phyloP scores from a whole-genome alignment of 1,284 basidiomycete species.

The Trichosporon inkin region DNA sequence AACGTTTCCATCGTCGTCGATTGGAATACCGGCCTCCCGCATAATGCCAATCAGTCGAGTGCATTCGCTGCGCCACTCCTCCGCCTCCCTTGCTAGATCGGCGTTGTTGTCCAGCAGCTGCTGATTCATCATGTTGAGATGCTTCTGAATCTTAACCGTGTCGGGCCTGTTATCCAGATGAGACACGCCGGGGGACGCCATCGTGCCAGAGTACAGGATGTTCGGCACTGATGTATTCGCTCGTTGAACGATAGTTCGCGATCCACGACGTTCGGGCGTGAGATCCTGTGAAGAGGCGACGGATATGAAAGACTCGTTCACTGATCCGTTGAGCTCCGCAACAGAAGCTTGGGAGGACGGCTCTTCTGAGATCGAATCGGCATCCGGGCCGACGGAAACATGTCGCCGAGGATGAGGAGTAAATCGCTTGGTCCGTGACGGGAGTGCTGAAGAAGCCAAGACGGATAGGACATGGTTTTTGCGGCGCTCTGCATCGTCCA shows the following conservation, averaged over 20 bases:
- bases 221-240: slow-evolving; percentile 45
- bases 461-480: slow-evolving; percentile 44
- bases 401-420: slow-evolving; percentile 41
- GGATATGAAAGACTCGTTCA: slow-evolving; percentile 46
- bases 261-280: slow-evolving; percentile 42
- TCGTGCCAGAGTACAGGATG: slow-evolving; percentile 27
- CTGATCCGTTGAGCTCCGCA: slow-evolving; percentile 5
- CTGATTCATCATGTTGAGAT: slow-evolving; percentile 49
- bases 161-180: slow-evolving; percentile 38
- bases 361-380: slow-evolving; percentile 34
- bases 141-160: slow-evolving; percentile 47
- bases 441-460: slow-evolving; percentile 30
- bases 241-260: slow-evolving; percentile 24
- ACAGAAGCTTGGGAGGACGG: not conserved
- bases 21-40: slow-evolving; percentile 33
- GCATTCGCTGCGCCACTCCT: slow-evolving; percentile 42
- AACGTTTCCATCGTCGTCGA: slow-evolving; percentile 26
- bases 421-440: slow-evolving; percentile 27
- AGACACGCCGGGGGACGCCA: slow-evolving; percentile 17
- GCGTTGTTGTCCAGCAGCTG: slow-evolving; percentile 43
- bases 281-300: slow-evolving; percentile 48
- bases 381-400: slow-evolving; percentile 29
- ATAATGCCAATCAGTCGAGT: slow-evolving; percentile 29
- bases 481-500: slow-evolving; percentile 37
- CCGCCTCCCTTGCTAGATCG: slow-evolving; percentile 40